Evolutionary conservation across 495 filamentous ascomycete species (phyloP).

Genomic region (Penicillium samsonianum): DNA sequence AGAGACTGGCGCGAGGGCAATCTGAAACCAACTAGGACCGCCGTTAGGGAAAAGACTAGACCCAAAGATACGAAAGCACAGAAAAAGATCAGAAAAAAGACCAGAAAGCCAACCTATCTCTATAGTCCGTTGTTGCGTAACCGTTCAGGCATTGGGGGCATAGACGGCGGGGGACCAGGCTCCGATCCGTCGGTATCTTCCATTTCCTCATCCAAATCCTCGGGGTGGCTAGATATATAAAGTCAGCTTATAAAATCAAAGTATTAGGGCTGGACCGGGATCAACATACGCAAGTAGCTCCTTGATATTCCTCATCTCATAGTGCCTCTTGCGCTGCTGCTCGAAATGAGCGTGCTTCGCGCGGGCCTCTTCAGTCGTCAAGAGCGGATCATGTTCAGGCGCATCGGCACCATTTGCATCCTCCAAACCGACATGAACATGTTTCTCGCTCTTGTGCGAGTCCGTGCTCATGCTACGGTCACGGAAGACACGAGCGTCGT

Average conservation of each 20-base stretch:
- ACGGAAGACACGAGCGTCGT: constrained; percentile 46
- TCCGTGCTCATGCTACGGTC: constrained; percentile 49
- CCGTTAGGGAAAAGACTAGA: constrained; percentile 5
- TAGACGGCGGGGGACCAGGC: constrained; percentile 28
- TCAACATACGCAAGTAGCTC: constrained; percentile 72
- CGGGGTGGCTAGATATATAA: constrained; percentile 42
- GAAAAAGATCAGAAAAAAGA: background rate
- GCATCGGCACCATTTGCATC: constrained; percentile 51
- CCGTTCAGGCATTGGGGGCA: constrained; percentile 39
- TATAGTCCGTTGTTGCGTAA: constrained; percentile 29
- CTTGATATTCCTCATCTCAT: constrained; percentile 97
- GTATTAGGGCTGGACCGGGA: background rate
- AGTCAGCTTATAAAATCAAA: constrained; percentile 14
- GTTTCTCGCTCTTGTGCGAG: constrained; percentile 63
- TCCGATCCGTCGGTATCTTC: constrained; percentile 49
- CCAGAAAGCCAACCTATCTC: background rate
- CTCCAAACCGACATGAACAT: constrained; percentile 73
- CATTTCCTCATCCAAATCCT: constrained; percentile 53
- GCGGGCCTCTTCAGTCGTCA: constrained; percentile 72
- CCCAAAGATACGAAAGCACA: background rate
- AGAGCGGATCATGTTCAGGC: constrained; percentile 56
- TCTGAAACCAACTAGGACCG: constrained; percentile 1
- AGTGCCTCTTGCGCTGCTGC: constrained; percentile 88
- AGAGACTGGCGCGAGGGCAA: background rate
- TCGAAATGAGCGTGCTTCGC: constrained; percentile 93